Evolutionary conservation across 352 stramenopile species (phyloP), one percentile per base, ranked within the genome.

Genomic region (Globisporangium okanoganense): DNA sequence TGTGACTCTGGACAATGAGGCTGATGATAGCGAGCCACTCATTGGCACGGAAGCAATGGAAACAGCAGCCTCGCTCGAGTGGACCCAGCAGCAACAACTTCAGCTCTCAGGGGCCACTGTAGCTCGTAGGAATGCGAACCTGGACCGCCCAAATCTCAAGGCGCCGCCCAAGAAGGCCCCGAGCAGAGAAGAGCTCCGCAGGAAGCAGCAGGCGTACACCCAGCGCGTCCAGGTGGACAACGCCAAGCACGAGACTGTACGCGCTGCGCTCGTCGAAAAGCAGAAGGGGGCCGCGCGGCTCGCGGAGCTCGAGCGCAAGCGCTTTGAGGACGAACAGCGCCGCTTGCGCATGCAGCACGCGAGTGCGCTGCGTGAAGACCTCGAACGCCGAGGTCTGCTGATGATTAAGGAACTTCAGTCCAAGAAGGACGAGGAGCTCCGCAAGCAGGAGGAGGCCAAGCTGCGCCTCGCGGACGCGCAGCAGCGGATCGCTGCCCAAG

Each of bases 391-490:
- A 1, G 74, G 71, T 0, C 35, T 81, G 12, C 38, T 73, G 1
- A 76, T 75, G 3, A 79, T 82, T 50, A 70, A 55, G 18, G 71
- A 82, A 25, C 59, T 76, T 2, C 75, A 85, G 55, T 53, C 58
- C 13, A 79, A 81, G 54, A 86, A 86, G 45, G 67, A 79, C 20
- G 66, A 82, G 9, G 75, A 79, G 31, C 3, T 75, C 1, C 69
- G 73, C 7, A 74, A 75, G 31, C 64, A 80, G 47, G 66, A 83
- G n/a, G 64, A 70, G 16, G 61, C 49, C 4, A 54, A 64, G 16
- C 53, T 71, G 44, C 69, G 75, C 1, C 48, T 83, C n/a, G 29
- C 53, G 0, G 52, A 73, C 2, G 67, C 66, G 16, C 75, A 72
- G 24, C 61, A 69, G 27, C 67, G 71, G 27, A 75, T 82, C 44